These are phyloP conservation scores for Coemansia furcata DNA, from an alignment of 192 early-diverging fungal species.

Conservation along the genomic window DNA sequence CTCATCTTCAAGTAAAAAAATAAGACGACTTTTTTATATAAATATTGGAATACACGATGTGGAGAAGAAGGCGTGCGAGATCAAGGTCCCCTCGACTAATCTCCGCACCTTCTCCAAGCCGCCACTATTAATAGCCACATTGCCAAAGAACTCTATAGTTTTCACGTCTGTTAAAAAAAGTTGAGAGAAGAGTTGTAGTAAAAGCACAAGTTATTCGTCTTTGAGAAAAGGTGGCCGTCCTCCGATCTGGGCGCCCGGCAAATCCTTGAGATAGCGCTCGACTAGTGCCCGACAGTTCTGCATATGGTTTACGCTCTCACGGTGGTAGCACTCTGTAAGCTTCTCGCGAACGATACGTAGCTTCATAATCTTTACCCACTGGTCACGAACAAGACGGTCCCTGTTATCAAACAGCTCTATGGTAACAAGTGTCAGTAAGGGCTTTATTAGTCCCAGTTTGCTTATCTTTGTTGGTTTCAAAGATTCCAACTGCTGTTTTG, in stretches of 20 bases:
- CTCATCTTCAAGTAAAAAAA: not conserved
- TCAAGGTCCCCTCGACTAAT: not conserved
- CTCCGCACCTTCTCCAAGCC: not conserved
- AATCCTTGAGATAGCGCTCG: conserved; percentile 72
- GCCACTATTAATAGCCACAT: not conserved
- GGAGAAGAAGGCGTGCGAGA: not conserved
- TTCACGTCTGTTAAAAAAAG: not conserved
- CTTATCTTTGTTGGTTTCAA: not conserved
- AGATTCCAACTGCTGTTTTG: not conserved
- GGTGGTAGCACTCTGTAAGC: conserved; percentile 86
- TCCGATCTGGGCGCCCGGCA: conserved; percentile 45
- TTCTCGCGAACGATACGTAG: conserved; percentile 79
- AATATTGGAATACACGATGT: not conserved
- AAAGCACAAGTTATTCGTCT: not conserved
- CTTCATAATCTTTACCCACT: conserved; percentile 92
- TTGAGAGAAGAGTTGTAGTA: not conserved
- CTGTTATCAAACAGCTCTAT: conserved; percentile 56
- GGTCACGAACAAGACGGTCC: conserved; percentile 78
- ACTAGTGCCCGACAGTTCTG: conserved; percentile 86
- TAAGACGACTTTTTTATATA: not conserved
- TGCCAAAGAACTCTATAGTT: not conserved
- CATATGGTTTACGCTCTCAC: conserved; percentile 92
- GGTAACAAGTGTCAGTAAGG: not conserved
- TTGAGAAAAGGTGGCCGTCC: conserved; percentile 40
- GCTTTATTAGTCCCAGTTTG: not conserved